Evolutionary conservation across 2,329 filamentous ascomycete genomes (phyloP).

Genomic region (Aspergillus sp.): DNA sequence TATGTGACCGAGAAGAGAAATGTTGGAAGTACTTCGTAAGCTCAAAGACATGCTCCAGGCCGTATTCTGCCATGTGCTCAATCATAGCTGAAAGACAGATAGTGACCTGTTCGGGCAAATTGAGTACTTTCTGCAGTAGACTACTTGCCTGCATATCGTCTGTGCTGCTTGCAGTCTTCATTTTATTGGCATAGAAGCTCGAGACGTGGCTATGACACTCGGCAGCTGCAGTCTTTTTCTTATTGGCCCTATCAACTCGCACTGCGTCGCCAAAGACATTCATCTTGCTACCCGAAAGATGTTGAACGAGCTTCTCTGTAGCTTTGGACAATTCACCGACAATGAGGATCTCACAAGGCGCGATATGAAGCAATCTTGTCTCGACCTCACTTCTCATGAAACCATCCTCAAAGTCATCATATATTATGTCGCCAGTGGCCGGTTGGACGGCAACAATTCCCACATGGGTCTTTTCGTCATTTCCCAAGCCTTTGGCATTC

Average conservation of each 20-base stretch:
- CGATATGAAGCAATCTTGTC: conserved; percentile 89
- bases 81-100: conserved; percentile 97
- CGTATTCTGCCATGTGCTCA: conserved; percentile 83
- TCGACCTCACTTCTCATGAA: conserved; percentile 98
- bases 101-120: conserved; percentile 77
- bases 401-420: conserved; percentile 92
- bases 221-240: conserved; percentile 73
- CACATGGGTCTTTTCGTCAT: conserved; percentile 88
- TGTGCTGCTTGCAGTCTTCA: conserved; percentile 56
- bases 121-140: conserved; percentile 80
- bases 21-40: conserved; percentile 96
- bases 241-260: conserved; percentile 73
- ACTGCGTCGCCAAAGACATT: conserved; percentile 91
- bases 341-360: conserved; percentile 90
- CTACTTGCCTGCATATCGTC: conserved; percentile 55
- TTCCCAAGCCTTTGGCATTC: conserved; percentile 71
- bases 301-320: conserved; percentile 85
- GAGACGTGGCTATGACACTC: conserved; percentile 86
- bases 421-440: conserved; percentile 90
- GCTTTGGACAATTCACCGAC: conserved; percentile 86
- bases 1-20: conserved; percentile 89
- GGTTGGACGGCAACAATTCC: conserved; percentile 93
- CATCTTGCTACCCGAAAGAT: conserved; percentile 81
- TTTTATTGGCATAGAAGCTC: conserved; percentile 83
- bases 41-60: conserved; percentile 90